phyloP scores from a whole-genome alignment of 2,329 filamentous ascomycete species.

The Zymoseptoria passerinii region DNA sequence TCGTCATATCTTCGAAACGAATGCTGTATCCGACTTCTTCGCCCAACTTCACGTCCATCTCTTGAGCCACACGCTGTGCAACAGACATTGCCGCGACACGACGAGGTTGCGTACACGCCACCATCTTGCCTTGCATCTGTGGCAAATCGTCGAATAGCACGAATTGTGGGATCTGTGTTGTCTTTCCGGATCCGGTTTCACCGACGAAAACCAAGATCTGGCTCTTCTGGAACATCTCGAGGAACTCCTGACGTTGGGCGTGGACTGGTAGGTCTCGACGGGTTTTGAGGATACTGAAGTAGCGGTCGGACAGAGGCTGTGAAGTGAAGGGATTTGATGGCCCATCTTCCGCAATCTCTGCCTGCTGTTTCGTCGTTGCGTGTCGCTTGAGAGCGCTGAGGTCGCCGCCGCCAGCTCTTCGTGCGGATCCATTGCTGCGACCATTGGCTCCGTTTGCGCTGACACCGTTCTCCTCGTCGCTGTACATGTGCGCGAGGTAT shows the following conservation, averaged over 20 bases:
- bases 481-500: slow-evolving; percentile 84
- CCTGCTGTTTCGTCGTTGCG: slow-evolving; percentile 68
- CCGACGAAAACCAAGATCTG: slow-evolving; percentile 98
- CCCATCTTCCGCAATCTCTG: slow-evolving; percentile 65
- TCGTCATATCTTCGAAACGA: slow-evolving; percentile 93
- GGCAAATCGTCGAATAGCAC: slow-evolving; percentile 95
- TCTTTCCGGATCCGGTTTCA: slow-evolving; percentile 98
- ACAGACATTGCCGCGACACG: slow-evolving; percentile 98
- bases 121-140: slow-evolving; percentile 74
- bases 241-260: slow-evolving; percentile 85
- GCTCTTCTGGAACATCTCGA: slow-evolving; percentile 82
- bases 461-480: slow-evolving; percentile 31
- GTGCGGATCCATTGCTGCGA: slow-evolving; percentile 8
- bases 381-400: slow-evolving; percentile 67
- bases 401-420: slow-evolving; percentile 9
- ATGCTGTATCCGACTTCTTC: slow-evolving; percentile 98
- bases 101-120: slow-evolving; percentile 94
- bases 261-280: slow-evolving; percentile 83
- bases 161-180: slow-evolving; percentile 97
- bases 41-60: slow-evolving; percentile 87
- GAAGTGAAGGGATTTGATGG: slow-evolving; percentile 81
- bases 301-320: slow-evolving; percentile 65
- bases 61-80: slow-evolving; percentile 91
- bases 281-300: slow-evolving; percentile 80
- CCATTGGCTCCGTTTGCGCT: slow-evolving; percentile 24